phyloP scores from a whole-genome alignment of 2,329 filamentous ascomycete genomes.

The Sporothrix brasiliensis region DNA sequence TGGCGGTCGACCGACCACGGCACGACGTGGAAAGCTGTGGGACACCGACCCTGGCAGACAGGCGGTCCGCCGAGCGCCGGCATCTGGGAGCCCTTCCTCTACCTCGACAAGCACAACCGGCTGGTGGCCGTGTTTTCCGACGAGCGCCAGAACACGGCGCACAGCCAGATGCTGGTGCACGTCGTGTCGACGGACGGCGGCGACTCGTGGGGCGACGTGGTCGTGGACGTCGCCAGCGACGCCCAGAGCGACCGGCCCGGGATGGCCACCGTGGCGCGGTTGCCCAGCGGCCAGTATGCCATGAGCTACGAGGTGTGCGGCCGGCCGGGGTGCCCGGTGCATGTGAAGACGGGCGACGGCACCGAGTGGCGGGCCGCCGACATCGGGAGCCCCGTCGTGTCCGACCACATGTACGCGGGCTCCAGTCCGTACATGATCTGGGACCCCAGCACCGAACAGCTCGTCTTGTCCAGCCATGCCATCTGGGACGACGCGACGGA shows the following conservation, averaged over 20 bases:
- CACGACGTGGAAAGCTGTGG: background rate
- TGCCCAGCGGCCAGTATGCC: conserved; percentile 9
- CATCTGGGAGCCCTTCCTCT: conserved; percentile 25
- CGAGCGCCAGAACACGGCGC: conserved; percentile 15
- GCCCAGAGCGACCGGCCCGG: conserved; percentile 21
- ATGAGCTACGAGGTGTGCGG: conserved; percentile 25
- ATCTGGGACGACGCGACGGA: conserved; percentile 9
- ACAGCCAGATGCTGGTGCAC: conserved; percentile 27
- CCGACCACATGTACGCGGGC: conserved; percentile 8
- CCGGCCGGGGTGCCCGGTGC: conserved; percentile 8
- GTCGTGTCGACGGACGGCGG: conserved; percentile 17
- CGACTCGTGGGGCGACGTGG: background rate
- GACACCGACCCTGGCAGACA: background rate
- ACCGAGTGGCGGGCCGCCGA: conserved; percentile 2
- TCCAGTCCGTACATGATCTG: conserved; percentile 23
- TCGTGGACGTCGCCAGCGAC: conserved; percentile 19
- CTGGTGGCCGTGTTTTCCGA: conserved; percentile 25
- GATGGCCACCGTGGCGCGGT: conserved; percentile 6
- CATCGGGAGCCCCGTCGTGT: background rate
- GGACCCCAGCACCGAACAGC: conserved; percentile 2
- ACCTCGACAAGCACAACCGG: background rate
- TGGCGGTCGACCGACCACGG: conserved; percentile 26
- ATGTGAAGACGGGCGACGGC: conserved; percentile 8
- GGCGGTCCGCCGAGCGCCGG: background rate
- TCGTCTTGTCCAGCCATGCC: conserved; percentile 12